Evolutionary conservation across 371 early-diverging fungal species (phyloP), one percentile per base, ranked within the genome.

Genomic region (Zopfochytrium polystomum): DNA sequence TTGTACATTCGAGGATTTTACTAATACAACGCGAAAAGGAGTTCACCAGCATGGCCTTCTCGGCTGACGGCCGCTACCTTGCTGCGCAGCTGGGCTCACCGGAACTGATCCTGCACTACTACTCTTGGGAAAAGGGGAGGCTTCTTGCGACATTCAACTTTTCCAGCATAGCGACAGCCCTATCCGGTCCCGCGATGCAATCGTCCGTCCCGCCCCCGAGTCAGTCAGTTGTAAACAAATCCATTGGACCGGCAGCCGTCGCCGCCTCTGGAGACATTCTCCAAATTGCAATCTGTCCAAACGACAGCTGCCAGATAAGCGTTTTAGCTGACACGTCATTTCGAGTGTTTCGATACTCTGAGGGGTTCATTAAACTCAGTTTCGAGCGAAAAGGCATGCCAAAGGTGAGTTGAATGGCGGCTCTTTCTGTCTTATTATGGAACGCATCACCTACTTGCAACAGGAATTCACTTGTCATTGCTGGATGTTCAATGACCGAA

Each of bases 91-190:
- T 66, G 11, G 66, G 70, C 23, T 65, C 45, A 2, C 80, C 76
- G 23, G 73, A 74, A 38, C 74, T 75, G 71, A 44, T 65, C 11
- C 63, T 77, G 27, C 74, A 72, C 51, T 74, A 63, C 52, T 79
- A 67, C 59, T 54, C 69, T 15, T 74, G 79, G 79, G 80, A 80
- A 56, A 77, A 77, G 53, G 77, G 77, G 2, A 77, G 68, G 50
- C 66, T 65, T 4, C 43, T 75, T 2, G 76, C 71, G 3, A 60
- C 65, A 5, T 23, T 70, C 13, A 11, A 18, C n/a, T n/a, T n/a
- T n/a, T n/a, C n/a, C n/a, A n/a, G n/a, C n/a, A n/a, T n/a, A n/a
- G n/a, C n/a, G n/a, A n/a, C n/a, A n/a, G n/a, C n/a, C n/a, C n/a
- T n/a, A n/a, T n/a, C n/a, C n/a, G n/a, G n/a, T n/a, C n/a, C n/a